Conservation (phyloP, 345 rosid species). For the Populus ilicifolia region DNA sequence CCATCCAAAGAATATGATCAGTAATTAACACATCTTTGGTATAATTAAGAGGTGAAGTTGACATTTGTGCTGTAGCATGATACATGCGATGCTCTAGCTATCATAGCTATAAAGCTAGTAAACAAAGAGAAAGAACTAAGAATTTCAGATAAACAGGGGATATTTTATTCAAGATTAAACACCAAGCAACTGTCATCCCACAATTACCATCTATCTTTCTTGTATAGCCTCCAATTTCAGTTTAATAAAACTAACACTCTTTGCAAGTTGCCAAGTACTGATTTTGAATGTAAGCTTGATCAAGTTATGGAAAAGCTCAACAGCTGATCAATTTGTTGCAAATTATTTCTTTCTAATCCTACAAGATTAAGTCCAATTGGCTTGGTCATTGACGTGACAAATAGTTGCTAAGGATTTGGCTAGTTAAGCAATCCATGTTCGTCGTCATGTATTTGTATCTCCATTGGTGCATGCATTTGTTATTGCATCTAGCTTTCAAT, state of each 20-base stretch:
- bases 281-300: neutral
- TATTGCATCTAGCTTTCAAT: neutral
- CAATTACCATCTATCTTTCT: neutral
- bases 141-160: neutral
- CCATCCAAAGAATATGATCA: neutral
- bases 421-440: neutral
- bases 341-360: conserved; percentile 3
- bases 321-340: neutral
- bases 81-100: neutral
- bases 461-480: neutral
- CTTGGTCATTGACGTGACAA: neutral
- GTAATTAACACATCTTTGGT: neutral
- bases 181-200: neutral
- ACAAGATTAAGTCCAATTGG: neutral
- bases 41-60: neutral
- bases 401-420: neutral
- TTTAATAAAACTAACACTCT: neutral
- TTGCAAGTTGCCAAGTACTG: neutral
- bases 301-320: neutral
- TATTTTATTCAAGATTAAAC: neutral
- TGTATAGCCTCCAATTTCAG: neutral
- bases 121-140: neutral
- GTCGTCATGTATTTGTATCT: neutral
- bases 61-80: neutral
- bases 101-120: neutral